These are phyloP conservation scores for Pseudognaphalium luteoalbum DNA, from an alignment of 129 eudicot species.

Conservation along the genomic window DNA sequence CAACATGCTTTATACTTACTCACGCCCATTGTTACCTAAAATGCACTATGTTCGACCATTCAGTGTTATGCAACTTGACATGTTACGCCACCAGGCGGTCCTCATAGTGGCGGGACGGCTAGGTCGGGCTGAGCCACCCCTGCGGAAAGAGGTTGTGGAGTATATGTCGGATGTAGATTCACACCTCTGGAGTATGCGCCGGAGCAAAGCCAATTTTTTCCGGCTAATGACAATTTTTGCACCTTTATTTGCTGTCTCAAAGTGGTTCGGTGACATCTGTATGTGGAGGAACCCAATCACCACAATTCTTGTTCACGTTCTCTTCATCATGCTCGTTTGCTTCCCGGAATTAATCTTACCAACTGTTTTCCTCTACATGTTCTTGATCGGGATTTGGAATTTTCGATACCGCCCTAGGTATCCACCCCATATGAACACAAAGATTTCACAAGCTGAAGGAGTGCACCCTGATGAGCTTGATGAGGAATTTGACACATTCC, in stretches of 20 bases:
- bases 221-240: conserved; percentile 82
- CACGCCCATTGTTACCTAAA: conserved; percentile 79
- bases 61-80: conserved; percentile 85
- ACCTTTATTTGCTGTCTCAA: conserved; percentile 70
- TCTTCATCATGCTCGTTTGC: conserved; percentile 78
- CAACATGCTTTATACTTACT: conserved; percentile 80
- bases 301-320: conserved; percentile 78
- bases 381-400: conserved; percentile 91
- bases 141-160: conserved; percentile 87
- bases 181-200: conserved; percentile 91
- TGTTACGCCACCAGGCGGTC: conserved; percentile 92
- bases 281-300: conserved; percentile 94
- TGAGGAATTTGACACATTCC: conserved; percentile 88
- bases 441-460: conserved; percentile 89
- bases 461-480: conserved; percentile 95
- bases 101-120: conserved; percentile 79
- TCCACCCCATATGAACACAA: conserved; percentile 98
- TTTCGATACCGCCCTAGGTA: conserved; percentile 82
- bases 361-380: conserved; percentile 90
- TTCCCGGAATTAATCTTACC: conserved; percentile 89
- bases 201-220: conserved; percentile 91
- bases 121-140: conserved; percentile 92
- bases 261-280: conserved; percentile 84
- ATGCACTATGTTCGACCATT: conserved; percentile 94
- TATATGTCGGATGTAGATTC: conserved; percentile 98